These are phyloP conservation scores for Linnemannia hyalina DNA, from an alignment of 192 early-diverging fungal species.

Conservation along the genomic window DNA sequence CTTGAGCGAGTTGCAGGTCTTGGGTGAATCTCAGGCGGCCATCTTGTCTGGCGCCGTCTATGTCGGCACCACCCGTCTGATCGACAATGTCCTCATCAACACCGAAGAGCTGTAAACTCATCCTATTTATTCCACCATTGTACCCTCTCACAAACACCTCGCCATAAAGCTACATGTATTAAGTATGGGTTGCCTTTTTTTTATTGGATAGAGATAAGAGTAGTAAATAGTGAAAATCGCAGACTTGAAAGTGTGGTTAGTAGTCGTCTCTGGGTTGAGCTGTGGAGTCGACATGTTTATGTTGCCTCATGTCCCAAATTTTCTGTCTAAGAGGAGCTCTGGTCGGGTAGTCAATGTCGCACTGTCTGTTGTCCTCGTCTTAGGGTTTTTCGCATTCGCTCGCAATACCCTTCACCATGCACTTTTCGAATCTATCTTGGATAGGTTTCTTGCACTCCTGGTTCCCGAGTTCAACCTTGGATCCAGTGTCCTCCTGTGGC, in stretches of 20 bases:
- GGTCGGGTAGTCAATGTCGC: background rate
- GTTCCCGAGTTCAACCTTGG: background rate
- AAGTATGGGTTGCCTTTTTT: too few relatives aligned
- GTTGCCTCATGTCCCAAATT: too few relatives aligned
- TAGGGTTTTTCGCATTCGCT: background rate
- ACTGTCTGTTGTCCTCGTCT: background rate
- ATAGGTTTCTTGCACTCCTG: background rate
- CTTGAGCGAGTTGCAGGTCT: conserved; percentile 70
- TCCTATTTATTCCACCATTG: background rate
- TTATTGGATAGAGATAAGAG: too few relatives aligned
- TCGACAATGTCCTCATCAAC: conserved; percentile 93
- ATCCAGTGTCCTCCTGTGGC: too few relatives aligned
- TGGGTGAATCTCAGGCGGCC: conserved; percentile 69
- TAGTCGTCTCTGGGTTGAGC: too few relatives aligned
- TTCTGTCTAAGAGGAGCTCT: too few relatives aligned
- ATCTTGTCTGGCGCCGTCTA: conserved; percentile 89
- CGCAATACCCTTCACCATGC: background rate
- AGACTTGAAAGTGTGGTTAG: too few relatives aligned
- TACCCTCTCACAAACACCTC: background rate
- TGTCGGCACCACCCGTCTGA: conserved; percentile 90
- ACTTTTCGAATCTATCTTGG: background rate
- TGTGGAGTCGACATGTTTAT: too few relatives aligned
- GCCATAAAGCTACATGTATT: too few relatives aligned
- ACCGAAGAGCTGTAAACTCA: conserved; percentile 34
- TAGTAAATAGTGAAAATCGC: too few relatives aligned